Evolutionary conservation across 371 early-diverging fungal genomes (phyloP), one percentile per base, ranked within the genome.

Genomic region (Mucor circinelloides): DNA sequence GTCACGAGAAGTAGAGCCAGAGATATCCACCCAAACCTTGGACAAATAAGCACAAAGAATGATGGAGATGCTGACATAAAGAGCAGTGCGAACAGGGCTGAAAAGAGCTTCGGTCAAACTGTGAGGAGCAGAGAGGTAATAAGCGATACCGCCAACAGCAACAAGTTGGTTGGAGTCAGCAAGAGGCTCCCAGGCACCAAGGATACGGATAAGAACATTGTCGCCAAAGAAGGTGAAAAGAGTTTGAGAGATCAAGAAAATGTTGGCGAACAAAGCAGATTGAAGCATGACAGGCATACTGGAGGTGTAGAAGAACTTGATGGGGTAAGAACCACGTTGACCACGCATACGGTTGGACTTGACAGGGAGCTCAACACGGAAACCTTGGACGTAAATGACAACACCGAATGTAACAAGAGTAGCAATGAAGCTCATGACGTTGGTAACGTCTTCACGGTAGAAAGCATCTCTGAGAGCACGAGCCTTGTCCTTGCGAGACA

Each of bases 211-310:
- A 70, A 99, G 82, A 38, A 99, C 85, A 85, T 95, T 97, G 48
- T 95, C 90, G 4, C 99, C 98, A 88, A 96, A 99, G 64, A 95
- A 90, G 78, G 89, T 93, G 89, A 91, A 98, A 54, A 99, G 89
- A 79, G 98, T 87, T 86, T 98, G 98, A 19, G 99, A 98, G 75
- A 99, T 88, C 83, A 98, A 91, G 82, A 95, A 98, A 70, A 97
- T 85, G 79, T 99, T 94, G 74, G 98, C 94, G 52, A 95, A 91
- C 68, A 99, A 87, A 57, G 99, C 96, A 38, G 98, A 97, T 85
- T 99, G 99, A 66, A 99, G 90, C 95, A 99, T 99, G 75, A 99
- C 95, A 60, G 99, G 99, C 97, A 98, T 99, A 87, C 97, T 99
- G 75, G 99, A 97, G 50, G 99, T 98, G 87, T 99, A 99, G 81